Percentiles rank a stretch among this genome's conserved stretches.
Evolutionary conservation across 495 filamentous ascomycete species (phyloP).

Genomic region (Penicillium atrosanguineum): DNA sequence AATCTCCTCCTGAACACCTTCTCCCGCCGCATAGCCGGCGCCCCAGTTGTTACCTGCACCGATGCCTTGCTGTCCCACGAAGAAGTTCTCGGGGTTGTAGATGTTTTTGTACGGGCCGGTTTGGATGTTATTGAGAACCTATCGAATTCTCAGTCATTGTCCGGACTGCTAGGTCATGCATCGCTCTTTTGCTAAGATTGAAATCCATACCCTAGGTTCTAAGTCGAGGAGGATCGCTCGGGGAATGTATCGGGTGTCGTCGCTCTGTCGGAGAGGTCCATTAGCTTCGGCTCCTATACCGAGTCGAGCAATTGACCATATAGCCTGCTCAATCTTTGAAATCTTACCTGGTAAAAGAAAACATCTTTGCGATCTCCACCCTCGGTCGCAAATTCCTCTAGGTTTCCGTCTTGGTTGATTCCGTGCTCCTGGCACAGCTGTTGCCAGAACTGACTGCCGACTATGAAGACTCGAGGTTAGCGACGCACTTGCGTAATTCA

Average conservation of each 20-base stretch:
- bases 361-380: conserved; percentile 98
- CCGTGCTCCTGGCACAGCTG: conserved; percentile 97
- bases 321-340: neutral
- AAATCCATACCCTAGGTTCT: conserved; percentile 73
- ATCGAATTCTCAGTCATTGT: conserved; percentile 5
- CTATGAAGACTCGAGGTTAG: conserved; percentile 41
- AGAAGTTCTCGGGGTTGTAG: conserved; percentile 99
- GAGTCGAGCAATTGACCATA: neutral
- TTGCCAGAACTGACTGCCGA: conserved; percentile 95
- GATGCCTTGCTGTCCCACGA: conserved; percentile 82
- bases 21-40: conserved; percentile 88
- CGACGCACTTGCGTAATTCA: neutral
- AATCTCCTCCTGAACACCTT: conserved; percentile 90
- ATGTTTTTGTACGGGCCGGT: conserved; percentile 93
- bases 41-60: conserved; percentile 99
- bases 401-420: conserved; percentile 93
- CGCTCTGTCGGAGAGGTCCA: conserved; percentile 50
- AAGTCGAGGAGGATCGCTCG: conserved; percentile 93
- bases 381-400: conserved; percentile 93
- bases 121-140: conserved; percentile 92
- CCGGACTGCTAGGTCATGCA: neutral
- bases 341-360: conserved; percentile 87
- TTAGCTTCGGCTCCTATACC: conserved; percentile 6
- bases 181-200: neutral
- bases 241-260: conserved; percentile 97